phyloP scores from a whole-genome alignment of 1,284 basidiomycete species.

The Naganishia sp. region DNA sequence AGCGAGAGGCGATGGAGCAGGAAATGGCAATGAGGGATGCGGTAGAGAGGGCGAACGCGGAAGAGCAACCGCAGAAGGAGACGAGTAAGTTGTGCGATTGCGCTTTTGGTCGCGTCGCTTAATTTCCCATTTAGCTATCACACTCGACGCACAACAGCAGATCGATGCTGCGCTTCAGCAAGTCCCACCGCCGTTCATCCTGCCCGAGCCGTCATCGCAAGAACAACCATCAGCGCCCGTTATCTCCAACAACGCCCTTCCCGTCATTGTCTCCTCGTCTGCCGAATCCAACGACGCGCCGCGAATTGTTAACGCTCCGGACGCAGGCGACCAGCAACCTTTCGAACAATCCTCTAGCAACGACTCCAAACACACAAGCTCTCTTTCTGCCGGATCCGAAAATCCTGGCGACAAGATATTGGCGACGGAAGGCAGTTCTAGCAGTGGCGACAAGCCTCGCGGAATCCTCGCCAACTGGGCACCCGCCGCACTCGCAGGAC shows the following conservation, averaged over 20 bases:
- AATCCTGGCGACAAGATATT: background rate
- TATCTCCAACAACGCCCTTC: background rate
- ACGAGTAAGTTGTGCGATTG: constrained; percentile 3
- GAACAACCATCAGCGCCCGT: background rate
- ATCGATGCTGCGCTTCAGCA: constrained; percentile 1
- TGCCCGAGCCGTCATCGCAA: background rate
- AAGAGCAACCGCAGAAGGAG: background rate
- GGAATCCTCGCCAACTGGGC: constrained; percentile 20
- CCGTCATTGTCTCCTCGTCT: constrained; percentile 24
- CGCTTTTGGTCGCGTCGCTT: background rate
- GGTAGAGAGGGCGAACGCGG: background rate
- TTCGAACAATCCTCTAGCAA: background rate
- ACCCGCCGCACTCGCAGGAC: constrained; percentile 4
- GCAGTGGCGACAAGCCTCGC: background rate
- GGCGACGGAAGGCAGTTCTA: background rate
- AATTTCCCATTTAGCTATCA: constrained; percentile 18
- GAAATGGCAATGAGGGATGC: constrained; percentile 6
- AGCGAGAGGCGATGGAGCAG: background rate
- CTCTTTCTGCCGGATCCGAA: background rate
- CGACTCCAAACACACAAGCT: constrained; percentile 1
- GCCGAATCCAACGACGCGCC: constrained; percentile 21
- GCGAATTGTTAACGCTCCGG: constrained; percentile 11
- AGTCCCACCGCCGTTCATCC: constrained; percentile 16
- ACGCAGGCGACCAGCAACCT: background rate
- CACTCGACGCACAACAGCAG: background rate